These are phyloP conservation scores for Sarocladium strictum DNA, from an alignment of 2,329 filamentous ascomycete species.

Conservation along the genomic window DNA sequence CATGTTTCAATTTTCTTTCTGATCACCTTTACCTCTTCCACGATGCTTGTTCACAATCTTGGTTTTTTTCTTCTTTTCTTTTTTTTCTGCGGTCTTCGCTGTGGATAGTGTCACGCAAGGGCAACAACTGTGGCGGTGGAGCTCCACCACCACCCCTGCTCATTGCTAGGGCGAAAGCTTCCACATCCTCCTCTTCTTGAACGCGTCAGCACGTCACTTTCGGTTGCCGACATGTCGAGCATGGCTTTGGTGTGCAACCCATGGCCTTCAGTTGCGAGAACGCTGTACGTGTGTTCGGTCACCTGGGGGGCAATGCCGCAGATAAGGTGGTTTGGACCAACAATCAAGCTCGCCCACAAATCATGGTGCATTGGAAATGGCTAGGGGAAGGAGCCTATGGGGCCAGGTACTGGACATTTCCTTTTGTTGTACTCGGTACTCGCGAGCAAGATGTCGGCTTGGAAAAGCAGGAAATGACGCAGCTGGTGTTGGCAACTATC, in stretches of 20 bases:
- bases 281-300: not conserved
- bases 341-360: too few relatives aligned
- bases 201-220: not conserved
- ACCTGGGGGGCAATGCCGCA: not conserved
- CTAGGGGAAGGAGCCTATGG: too few relatives aligned
- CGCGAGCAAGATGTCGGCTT: too few relatives aligned
- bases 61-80: not conserved
- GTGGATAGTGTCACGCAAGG: not conserved
- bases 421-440: too few relatives aligned
- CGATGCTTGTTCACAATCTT: not conserved
- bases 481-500: too few relatives aligned
- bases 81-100: too few relatives aligned
- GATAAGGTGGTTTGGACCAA: too few relatives aligned
- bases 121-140: not conserved
- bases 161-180: not conserved
- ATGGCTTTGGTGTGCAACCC: not conserved
- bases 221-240: not conserved
- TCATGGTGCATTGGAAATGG: too few relatives aligned
- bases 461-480: too few relatives aligned
- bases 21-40: not conserved
- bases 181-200: not conserved
- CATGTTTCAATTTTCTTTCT: not conserved
- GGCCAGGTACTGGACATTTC: too few relatives aligned
- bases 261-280: not conserved
- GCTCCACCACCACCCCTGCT: not conserved